phyloP scores from a whole-genome alignment of 2,329 filamentous ascomycete species.

The Colletotrichum tamarilloi region DNA sequence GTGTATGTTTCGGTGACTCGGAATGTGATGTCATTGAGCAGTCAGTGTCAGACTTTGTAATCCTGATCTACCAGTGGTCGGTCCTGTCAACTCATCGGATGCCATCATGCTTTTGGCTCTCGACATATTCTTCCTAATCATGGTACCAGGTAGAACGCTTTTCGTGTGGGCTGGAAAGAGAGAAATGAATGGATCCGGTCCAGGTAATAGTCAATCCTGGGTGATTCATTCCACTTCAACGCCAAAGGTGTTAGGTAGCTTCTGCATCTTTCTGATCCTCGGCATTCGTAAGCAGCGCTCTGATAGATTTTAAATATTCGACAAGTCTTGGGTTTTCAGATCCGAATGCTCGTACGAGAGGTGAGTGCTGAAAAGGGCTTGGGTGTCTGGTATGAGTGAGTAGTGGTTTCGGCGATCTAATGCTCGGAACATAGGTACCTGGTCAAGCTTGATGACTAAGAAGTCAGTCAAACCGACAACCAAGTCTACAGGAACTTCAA shows the following conservation, averaged over 20 bases:
- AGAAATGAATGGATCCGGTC: neutral
- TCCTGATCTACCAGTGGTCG: neutral
- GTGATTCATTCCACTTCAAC: neutral
- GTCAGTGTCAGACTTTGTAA: neutral
- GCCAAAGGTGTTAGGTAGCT: neutral
- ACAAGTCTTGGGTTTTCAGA: neutral
- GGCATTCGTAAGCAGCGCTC: neutral
- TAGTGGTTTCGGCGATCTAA: too few relatives aligned
- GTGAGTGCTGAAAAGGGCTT: too few relatives aligned
- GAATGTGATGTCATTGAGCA: neutral
- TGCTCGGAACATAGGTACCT: too few relatives aligned
- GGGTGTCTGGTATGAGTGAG: too few relatives aligned
- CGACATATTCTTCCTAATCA: neutral
- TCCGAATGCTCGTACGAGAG: neutral
- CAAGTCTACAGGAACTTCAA: too few relatives aligned
- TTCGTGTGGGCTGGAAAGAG: too few relatives aligned
- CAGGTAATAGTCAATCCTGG: neutral
- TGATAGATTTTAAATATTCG: too few relatives aligned
- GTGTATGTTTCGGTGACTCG: neutral
- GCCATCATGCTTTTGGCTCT: neutral
- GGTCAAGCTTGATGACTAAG: too few relatives aligned
- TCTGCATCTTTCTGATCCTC: neutral
- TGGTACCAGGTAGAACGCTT: neutral
- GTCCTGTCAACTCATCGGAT: neutral
- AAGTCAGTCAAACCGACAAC: too few relatives aligned